Evolutionary conservation across 2,329 filamentous ascomycete genomes (phyloP), one percentile per base, ranked within the genome.

Genomic region (Hypoxylon sp.): DNA sequence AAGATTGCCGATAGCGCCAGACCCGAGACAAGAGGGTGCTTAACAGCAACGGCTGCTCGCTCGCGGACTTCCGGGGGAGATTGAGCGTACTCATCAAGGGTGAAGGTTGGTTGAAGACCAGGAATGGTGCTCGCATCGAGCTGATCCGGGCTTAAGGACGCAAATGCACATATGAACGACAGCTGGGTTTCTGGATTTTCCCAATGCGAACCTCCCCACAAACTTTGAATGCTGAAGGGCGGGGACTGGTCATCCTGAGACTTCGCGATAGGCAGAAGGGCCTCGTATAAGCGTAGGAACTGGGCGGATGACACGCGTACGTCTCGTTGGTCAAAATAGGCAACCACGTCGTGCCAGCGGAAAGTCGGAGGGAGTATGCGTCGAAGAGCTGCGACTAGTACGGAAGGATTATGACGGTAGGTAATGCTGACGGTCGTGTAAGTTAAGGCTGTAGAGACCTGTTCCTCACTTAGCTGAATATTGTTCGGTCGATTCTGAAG

Each of bases 101-200:
- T 89, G 77, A 98, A 97, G 2, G 94, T 93, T 25, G 90, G 87
- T 62, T 92, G 89, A 37, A 98, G 86, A 35, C 91, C 89, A 0
- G 94, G 95, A 65, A 98, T 96, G 37, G 92, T 92, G 11, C 90
- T 92, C 2, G 93, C 92, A 78, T 98, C 94, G 27, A 97, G 86
- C 75, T 95, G 89, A 30, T 93, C 88, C 0, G 91, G 87, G 11
- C 88, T 88, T 63, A 95, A 87, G 3, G 92, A 92, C 22, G 95
- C 86, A 78, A 95, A 98, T 17, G 94, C 94, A 70, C 92, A 91
- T 60, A 98, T 89, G 78, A 98, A 98, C n/a, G 95, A 97, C 37
- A 99, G 84, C 72, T 98, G 95, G 0, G 96, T 93, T 69, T 97
- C 90, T 13, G 92, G 88, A 73, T 97, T 89, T 69, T 91, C 89